Conservation (phyloP, 2,329 filamentous ascomycete genomes). For the Talaromyces albobiverticillius region DNA sequence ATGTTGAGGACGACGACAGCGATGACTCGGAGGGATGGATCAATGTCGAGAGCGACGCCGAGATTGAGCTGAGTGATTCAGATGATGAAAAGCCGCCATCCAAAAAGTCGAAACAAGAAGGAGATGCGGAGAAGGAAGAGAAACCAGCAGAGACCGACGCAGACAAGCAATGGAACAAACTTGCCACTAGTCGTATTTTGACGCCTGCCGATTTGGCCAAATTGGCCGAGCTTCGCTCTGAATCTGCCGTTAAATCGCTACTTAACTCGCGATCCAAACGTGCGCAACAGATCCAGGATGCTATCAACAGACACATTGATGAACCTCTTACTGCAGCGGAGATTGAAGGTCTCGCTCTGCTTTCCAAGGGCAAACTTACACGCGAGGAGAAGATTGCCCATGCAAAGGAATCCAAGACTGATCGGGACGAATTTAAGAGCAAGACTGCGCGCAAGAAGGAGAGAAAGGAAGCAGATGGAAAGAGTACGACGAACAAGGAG, state of each 20-base stretch:
- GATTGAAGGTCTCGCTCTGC: conserved; percentile 79
- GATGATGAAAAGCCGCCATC: conserved; percentile 69
- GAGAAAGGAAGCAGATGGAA: conserved; percentile 84
- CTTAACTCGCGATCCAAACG: conserved; percentile 43
- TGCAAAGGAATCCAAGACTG: conserved; percentile 77
- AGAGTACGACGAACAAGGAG: conserved; percentile 96
- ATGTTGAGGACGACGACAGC: conserved; percentile 58
- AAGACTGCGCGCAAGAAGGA: conserved; percentile 80
- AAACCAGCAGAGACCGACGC: conserved; percentile 44
- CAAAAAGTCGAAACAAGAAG: conserved; percentile 62
- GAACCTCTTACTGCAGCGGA: conserved; percentile 86
- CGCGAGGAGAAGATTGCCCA: conserved; percentile 86
- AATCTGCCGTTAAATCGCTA: conserved; percentile 66
- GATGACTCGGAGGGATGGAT: conserved; percentile 89
- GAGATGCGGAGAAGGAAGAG: conserved; percentile 30
- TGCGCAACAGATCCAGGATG: conserved; percentile 44
- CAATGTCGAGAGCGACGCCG: conserved; percentile 78
- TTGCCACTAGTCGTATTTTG: conserved; percentile 90
- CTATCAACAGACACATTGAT: conserved; percentile 66
- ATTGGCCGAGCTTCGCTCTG: conserved; percentile 78
- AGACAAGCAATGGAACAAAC: conserved; percentile 45
- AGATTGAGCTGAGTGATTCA: conserved; percentile 68
- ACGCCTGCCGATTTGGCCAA: conserved; percentile 96
- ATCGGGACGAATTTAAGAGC: conserved; percentile 76
- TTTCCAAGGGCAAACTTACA: conserved; percentile 71